phyloP scores from a whole-genome alignment of 257 asterid species.

The Leptodermis oblonga region DNA sequence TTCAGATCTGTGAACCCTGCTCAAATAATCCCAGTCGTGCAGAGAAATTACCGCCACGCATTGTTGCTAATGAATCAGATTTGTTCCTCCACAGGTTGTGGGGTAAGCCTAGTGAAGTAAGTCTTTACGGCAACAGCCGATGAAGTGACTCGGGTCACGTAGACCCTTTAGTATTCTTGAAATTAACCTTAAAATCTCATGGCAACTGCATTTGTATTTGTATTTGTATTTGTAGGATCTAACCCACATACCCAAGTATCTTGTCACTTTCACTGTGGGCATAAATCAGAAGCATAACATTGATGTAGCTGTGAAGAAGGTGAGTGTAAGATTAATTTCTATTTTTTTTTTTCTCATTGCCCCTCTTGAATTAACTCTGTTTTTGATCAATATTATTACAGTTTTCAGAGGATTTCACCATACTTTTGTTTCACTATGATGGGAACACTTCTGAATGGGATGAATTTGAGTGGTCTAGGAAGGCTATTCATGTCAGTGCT shows the following conservation, averaged over 20 bases:
- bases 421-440: slow-evolving; percentile 40
- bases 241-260: slow-evolving; percentile 35
- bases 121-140: no score
- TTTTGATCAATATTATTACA: slow-evolving; percentile 16
- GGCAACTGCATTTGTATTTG: no score
- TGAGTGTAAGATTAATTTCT: neutral
- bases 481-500: slow-evolving; percentile 35
- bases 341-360: no score
- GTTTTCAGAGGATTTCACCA: slow-evolving; percentile 37
- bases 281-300: slow-evolving; percentile 35
- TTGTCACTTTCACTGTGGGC: slow-evolving; percentile 52
- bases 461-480: slow-evolving; percentile 42
- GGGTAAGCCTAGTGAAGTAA: slow-evolving; percentile 79
- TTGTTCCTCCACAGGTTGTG: slow-evolving; percentile 60
- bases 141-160: no score
- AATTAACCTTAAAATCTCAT: neutral
- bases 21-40: neutral
- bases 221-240: slow-evolving; percentile 36
- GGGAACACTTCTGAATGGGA: slow-evolving; percentile 39
- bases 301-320: slow-evolving; percentile 54
- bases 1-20: neutral
- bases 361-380: neutral
- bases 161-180: neutral
- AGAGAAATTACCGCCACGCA: slow-evolving; percentile 48
- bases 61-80: slow-evolving; percentile 67